phyloP scores from a whole-genome alignment of 2,329 filamentous ascomycete species.

The Trichophyton mentagrophytes region DNA sequence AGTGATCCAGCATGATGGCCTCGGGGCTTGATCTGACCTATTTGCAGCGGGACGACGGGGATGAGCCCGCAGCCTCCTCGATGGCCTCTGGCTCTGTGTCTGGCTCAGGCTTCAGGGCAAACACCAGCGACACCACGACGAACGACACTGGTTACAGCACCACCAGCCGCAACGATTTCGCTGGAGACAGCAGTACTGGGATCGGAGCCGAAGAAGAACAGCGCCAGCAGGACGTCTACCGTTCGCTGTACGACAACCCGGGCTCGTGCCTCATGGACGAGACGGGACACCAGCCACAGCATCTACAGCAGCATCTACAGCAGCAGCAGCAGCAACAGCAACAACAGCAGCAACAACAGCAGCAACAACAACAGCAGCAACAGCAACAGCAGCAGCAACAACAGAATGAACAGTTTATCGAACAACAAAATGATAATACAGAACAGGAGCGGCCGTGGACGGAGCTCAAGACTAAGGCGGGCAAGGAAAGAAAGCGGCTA shows the following conservation, averaged over 20 bases:
- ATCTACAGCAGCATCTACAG: not conserved
- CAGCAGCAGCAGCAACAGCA: not conserved
- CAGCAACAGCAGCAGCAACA: not conserved
- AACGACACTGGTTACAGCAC: not conserved
- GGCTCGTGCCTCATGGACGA: not conserved
- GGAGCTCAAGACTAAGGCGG: constrained; percentile 78
- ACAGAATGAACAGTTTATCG: not conserved
- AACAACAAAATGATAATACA: constrained; percentile 22
- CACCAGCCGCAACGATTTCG: not conserved
- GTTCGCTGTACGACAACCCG: not conserved
- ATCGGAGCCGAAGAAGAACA: not conserved
- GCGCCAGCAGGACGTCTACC: constrained; percentile 4
- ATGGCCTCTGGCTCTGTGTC: not conserved
- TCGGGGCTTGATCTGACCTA: constrained; percentile 2
- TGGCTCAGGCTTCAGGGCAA: not conserved
- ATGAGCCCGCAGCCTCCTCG: not conserved
- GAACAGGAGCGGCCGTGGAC: constrained; percentile 59
- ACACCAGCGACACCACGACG: constrained; percentile 1
- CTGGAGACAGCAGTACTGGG: constrained; percentile 1
- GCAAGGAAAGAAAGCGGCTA: constrained; percentile 86
- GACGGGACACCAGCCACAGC: not conserved
- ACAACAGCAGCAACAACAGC: not conserved
- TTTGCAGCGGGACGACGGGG: not conserved
- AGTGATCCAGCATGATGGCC: not conserved
- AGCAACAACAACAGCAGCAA: not conserved